phyloP scores from a whole-genome alignment of 768 basidiomycete species.

The Amanita inopinata region DNA sequence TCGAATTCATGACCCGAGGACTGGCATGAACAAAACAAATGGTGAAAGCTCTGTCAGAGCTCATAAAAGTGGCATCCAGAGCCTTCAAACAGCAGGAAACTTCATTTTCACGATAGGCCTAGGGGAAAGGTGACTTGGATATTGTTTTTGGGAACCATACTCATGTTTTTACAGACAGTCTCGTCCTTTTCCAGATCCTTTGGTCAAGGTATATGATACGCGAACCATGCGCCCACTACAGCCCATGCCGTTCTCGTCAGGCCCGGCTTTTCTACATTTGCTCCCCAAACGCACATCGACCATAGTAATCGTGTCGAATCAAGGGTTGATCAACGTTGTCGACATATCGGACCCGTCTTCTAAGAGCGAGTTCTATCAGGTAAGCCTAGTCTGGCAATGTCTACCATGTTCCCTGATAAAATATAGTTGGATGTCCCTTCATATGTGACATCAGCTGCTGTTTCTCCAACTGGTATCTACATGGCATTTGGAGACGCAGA shows the following conservation, averaged over 20 bases:
- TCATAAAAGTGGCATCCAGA: constrained; percentile 75
- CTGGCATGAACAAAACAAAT: constrained; percentile 38
- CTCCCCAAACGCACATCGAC: constrained; percentile 70
- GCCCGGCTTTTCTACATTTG: constrained; percentile 77
- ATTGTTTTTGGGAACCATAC: constrained; percentile 7
- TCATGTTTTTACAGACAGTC: constrained; percentile 52
- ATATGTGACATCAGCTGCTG: constrained; percentile 68
- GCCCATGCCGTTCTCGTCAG: constrained; percentile 79
- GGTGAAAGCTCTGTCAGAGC: constrained; percentile 58
- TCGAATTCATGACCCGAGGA: constrained; percentile 63
- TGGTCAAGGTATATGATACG: constrained; percentile 88
- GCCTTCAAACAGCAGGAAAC: constrained; percentile 71
- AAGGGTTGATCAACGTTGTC: constrained; percentile 79
- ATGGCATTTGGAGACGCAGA: constrained; percentile 88
- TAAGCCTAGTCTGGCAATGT: constrained; percentile 18
- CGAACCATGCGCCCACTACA: constrained; percentile 76
- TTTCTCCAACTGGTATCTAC: constrained; percentile 84
- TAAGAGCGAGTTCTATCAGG: constrained; percentile 74
- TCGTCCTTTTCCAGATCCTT: constrained; percentile 79
- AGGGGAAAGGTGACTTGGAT: constrained; percentile 57
- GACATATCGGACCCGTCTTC: constrained; percentile 68
- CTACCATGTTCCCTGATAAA: neutral
- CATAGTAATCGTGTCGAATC: constrained; percentile 65
- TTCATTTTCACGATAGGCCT: constrained; percentile 82
- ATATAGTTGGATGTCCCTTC: constrained; percentile 59